Evolutionary conservation across 176 grass and related monocot species (phyloP), one percentile per base, ranked within the genome.

Genomic region (Cenchrus purpureus): DNA sequence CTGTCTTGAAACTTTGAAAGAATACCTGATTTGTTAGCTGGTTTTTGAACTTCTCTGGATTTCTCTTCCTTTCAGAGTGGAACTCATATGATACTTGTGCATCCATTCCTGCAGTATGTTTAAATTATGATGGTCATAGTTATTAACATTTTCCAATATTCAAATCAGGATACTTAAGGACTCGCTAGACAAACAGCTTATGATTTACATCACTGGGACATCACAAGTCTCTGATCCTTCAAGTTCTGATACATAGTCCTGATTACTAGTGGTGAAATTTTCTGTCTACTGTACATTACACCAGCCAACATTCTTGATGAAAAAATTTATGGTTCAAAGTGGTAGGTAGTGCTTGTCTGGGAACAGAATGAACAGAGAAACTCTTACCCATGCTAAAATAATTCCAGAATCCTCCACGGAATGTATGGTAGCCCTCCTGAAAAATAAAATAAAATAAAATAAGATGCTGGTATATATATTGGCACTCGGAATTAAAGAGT

Each of bases 31-130:
- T 98, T 67, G 80, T 86, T 79, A 90, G 61, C 80, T 98, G 95
- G n/a, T 95, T 93, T 79, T 93, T 98, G 77, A 98, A 98, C 82
- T 94, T 98, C 68, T 95, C 93, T 22, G 95, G 95, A 82, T 98
- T 87, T 85, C 80, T 86, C 87, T 98, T 98, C 56, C 95, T 88
- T 85, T 93, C 93, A 81, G 91, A 92, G 81, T 98, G 95, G 86
- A 98, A 98, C 83, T 86, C 91, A 48, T 98, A 98, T 17, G 95
- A 98, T 73, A 98, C 93, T 94, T 95, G 91, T 29, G 95, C 95
- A 76, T 98, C 95, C 95, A 93, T 92, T 80, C 95, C 95, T 98
- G 79, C 22, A 84, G 44, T 46, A 82, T 88, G 37, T 78, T 31
- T 12, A 79, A 63, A 16, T 49, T 28, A 83, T 74, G 31, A 68